Conservation (phyloP, 129 eudicot genomes). For the Tanacetum coccineum region DNA sequence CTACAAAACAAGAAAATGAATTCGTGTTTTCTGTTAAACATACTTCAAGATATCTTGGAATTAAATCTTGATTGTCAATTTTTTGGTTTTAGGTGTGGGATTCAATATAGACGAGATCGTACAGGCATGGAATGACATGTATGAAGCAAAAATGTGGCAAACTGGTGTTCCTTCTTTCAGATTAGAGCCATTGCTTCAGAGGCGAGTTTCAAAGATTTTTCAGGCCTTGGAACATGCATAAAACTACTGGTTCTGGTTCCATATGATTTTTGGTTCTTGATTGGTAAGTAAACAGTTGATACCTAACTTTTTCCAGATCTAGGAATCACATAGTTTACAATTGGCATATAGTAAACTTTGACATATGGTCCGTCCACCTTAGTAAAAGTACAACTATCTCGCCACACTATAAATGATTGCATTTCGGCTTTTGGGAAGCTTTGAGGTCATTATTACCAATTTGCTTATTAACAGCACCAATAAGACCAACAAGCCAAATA, state of each 20-base stretch:
- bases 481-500: too few species aligned
- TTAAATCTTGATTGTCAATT: conserved; percentile 6
- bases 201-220: conserved; percentile 73
- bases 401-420: too few species aligned
- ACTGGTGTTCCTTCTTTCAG: conserved; percentile 62
- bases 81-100: conserved; percentile 54
- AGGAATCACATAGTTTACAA: neutral
- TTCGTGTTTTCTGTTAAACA: too few species aligned
- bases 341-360: neutral
- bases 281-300: conserved; percentile 17
- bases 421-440: too few species aligned
- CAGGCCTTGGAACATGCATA: conserved; percentile 56
- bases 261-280: conserved; percentile 1
- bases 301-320: neutral
- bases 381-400: neutral
- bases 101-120: conserved; percentile 87
- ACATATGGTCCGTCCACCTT: neutral
- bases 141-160: conserved; percentile 77
- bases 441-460: too few species aligned
- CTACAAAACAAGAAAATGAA: too few species aligned
- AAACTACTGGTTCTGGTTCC: conserved; percentile 15
- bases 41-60: conserved; percentile 23
- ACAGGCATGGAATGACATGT: conserved; percentile 97
- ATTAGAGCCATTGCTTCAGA: conserved; percentile 67
- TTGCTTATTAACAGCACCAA: too few species aligned